A percentile compares a stretch with the other conserved stretches of the same genome.
Conservation (phyloP, 2,329 filamentous ascomycete genomes). For the Alternaria novae-zelandiae region DNA sequence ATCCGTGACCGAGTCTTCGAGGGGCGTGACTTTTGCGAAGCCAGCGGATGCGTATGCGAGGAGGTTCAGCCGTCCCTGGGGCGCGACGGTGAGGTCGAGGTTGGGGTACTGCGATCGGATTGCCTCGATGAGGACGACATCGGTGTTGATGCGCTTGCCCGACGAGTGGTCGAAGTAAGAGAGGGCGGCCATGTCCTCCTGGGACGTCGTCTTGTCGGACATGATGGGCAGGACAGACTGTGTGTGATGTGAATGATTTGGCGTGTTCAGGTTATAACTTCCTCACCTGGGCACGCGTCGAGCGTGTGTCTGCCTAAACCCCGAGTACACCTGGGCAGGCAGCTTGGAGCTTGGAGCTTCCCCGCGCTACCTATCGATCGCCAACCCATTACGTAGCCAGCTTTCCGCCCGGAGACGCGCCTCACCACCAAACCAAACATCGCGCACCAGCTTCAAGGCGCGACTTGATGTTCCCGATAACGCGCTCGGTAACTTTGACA, state of each 20-base stretch:
- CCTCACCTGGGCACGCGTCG: too few species aligned
- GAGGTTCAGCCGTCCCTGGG: slow-evolving; percentile 44
- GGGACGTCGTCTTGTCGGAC: slow-evolving; percentile 13
- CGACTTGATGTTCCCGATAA: not conserved
- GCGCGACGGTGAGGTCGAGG: slow-evolving; percentile 52
- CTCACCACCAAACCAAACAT: slow-evolving; percentile 8
- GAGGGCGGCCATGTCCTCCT: slow-evolving; percentile 47
- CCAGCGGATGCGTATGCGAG: slow-evolving; percentile 53
- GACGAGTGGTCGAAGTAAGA: slow-evolving; percentile 55
- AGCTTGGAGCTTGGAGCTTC: not conserved
- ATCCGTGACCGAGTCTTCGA: slow-evolving; percentile 51
- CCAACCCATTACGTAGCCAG: slow-evolving; percentile 6
- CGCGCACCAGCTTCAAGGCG: not conserved
- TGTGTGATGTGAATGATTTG: slow-evolving; percentile 5
- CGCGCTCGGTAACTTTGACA: not conserved
- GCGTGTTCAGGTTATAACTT: not conserved
- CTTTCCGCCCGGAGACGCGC: not conserved
- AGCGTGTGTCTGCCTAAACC: slow-evolving; percentile 7
- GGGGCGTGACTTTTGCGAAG: slow-evolving; percentile 48
- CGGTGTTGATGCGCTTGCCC: slow-evolving; percentile 52
- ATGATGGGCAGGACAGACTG: slow-evolving; percentile 29
- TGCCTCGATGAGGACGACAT: slow-evolving; percentile 53
- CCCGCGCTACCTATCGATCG: slow-evolving; percentile 2
- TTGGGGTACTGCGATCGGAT: slow-evolving; percentile 54
- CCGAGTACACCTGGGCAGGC: not conserved